Conservation (phyloP, 2,329 filamentous ascomycete genomes). For the Cladosporium sp. region DNA sequence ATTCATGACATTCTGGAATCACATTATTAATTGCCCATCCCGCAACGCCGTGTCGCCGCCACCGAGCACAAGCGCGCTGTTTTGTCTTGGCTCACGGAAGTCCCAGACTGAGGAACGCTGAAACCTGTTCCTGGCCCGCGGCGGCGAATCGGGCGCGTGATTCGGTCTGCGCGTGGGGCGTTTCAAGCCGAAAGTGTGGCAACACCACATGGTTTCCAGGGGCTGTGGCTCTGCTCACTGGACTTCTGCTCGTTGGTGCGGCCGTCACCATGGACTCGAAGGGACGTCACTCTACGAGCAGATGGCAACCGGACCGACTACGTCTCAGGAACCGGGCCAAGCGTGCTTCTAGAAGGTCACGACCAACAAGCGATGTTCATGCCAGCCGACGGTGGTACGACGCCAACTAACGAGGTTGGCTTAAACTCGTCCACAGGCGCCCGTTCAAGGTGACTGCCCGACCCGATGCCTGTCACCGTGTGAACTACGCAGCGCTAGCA, state of each 20-base stretch:
- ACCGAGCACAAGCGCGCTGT: not conserved
- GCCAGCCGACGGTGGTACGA: not conserved
- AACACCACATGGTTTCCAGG: conserved; percentile 10
- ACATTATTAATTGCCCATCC: not conserved
- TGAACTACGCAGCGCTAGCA: not conserved
- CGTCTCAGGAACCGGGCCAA: not conserved
- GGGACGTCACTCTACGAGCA: not conserved
- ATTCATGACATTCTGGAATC: conserved; percentile 1
- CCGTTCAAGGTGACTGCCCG: not conserved
- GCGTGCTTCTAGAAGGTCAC: not conserved
- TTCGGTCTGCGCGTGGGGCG: not conserved
- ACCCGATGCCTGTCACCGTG: conserved; percentile 11
- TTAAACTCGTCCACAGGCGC: not conserved
- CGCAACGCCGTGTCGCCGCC: not conserved
- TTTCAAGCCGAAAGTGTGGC: conserved; percentile 5
- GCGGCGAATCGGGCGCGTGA: conserved; percentile 3
- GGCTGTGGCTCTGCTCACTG: not conserved
- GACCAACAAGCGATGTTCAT: not conserved
- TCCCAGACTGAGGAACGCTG: not conserved
- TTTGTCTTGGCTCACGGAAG: not conserved
- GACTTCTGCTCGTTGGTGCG: not conserved
- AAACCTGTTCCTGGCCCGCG: conserved; percentile 3
- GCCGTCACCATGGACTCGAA: not conserved
- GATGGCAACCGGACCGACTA: not conserved
- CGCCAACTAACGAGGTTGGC: not conserved